phyloP scores from a whole-genome alignment of 805 yeast genomes.

The Candida methanosorbosa region DNA sequence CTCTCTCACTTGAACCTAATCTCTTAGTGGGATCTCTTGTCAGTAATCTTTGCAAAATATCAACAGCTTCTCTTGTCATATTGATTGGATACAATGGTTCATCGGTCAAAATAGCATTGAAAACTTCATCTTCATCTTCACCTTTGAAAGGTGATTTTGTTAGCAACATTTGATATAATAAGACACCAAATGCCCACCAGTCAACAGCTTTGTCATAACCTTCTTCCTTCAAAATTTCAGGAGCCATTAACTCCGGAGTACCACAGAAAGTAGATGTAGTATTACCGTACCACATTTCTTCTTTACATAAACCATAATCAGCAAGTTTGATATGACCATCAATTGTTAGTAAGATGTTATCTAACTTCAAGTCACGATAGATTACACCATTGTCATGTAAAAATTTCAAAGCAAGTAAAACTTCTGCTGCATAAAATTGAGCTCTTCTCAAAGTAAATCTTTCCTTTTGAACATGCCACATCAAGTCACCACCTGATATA shows the following conservation, averaged over 20 bases:
- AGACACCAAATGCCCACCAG: slow-evolving; percentile 99
- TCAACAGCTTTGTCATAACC: slow-evolving; percentile 91
- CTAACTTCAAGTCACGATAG: slow-evolving; percentile 93
- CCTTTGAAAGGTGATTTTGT: slow-evolving; percentile 98
- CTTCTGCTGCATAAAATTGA: slow-evolving; percentile 96
- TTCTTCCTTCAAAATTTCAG: slow-evolving; percentile 91
- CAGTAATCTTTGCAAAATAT: slow-evolving; percentile 81
- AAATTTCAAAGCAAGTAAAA: slow-evolving; percentile 79
- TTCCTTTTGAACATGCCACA: slow-evolving; percentile 98
- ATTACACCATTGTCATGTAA: slow-evolving; percentile 95
- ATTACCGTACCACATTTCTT: slow-evolving; percentile 51
- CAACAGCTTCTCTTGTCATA: slow-evolving; percentile 95
- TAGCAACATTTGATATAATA: slow-evolving; percentile 90
- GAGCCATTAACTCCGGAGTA: slow-evolving; percentile 99
- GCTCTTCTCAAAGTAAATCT: slow-evolving; percentile 87
- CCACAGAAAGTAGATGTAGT: slow-evolving; percentile 97
- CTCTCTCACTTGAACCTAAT: slow-evolving; percentile 79
- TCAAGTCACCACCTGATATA: slow-evolving; percentile 94
- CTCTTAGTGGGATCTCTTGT: slow-evolving; percentile 83
- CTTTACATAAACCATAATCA: slow-evolving; percentile 96
- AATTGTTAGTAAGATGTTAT: slow-evolving; percentile 80
- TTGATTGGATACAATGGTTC: slow-evolving; percentile 95
- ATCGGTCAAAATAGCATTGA: slow-evolving; percentile 92
- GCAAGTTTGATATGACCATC: slow-evolving; percentile 95
- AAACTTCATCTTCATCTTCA: slow-evolving; percentile 80